Base-by-base conservation (phyloP, 2,329 filamentous ascomycete genomes). In the Exophiala spinifera region DNA sequence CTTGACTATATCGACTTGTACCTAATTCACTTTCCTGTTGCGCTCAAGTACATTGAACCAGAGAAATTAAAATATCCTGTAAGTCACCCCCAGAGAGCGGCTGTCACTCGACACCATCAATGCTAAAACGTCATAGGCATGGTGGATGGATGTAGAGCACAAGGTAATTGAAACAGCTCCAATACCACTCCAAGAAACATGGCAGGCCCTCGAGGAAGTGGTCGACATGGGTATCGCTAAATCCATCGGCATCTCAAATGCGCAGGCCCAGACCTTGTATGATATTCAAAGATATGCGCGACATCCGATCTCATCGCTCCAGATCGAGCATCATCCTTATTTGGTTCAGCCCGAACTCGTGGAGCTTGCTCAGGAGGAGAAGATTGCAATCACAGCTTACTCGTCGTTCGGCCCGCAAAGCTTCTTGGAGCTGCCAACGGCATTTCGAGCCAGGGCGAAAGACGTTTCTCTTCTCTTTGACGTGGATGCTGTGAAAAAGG, bases 281-380 rank as follows among this genome's bases (percentile, higher is more conserved):
- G 89, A 94, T 72, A 76, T 91, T 63, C 80, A 92, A 67, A 83
- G 87, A 65, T 89, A 91, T 73, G 88, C 88, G 59, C 83, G 81
- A 65, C 82, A 90, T 72, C 79, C 78, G 42, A 87, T 88, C 7
- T 86, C 88, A 37, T 85, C 87, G 39, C 84, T 94, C 57, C 89
- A 95, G 79, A 86, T 95, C 71, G 89, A 95, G 79, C 88, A 92
- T 76, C 89, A 95, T 79, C 89, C 89, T 20, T 94, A 91, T 80
- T 82, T 92, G 54, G 86, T 87, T 57, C 89, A 95, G 79, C 72
- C 77, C 56, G 79, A 84, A 49, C 81, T 95, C 49, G 71, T 94
- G 65, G 75, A 82, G 65, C 82, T 89, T 48, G 86, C 85, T 65
- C 79, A 86, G 75, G 74, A 76, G 50, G 80, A 90, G 74, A 82